Evolutionary conservation across 2,329 filamentous ascomycete genomes (phyloP).

Genomic region (Neophaeococcomyces mojaviensis): DNA sequence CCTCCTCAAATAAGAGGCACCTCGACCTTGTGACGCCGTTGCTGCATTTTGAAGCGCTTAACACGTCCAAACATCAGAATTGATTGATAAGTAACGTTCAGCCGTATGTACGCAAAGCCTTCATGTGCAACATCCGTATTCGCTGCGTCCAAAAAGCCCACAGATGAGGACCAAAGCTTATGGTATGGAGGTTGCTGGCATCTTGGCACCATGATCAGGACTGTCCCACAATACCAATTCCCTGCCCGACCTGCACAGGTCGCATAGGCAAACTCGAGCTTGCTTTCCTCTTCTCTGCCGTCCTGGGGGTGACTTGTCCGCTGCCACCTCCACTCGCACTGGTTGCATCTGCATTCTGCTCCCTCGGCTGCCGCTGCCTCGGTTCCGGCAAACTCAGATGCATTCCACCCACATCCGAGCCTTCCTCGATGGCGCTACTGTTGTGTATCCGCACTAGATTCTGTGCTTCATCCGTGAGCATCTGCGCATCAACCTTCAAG

Average conservation of each 20-base stretch:
- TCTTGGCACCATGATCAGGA: background rate
- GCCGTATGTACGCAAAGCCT: too few species aligned
- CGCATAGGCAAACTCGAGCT: conserved; percentile 19
- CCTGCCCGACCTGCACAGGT: conserved; percentile 13
- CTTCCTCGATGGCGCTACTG: conserved; percentile 3
- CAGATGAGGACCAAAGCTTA: too few species aligned
- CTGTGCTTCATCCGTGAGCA: conserved; percentile 45
- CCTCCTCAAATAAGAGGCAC: too few species aligned
- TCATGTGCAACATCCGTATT: too few species aligned
- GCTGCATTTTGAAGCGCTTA: too few species aligned
- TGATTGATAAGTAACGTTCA: too few species aligned
- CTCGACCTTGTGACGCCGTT: too few species aligned
- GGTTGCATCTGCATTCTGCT: background rate
- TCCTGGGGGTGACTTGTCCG: background rate
- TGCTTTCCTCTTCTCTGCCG: conserved; percentile 22
- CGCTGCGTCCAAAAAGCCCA: too few species aligned
- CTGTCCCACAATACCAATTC: conserved; percentile 5
- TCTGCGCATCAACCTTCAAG: conserved; percentile 55
- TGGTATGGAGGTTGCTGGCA: too few species aligned
- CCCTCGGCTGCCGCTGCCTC: background rate
- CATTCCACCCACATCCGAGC: background rate
- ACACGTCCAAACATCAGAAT: too few species aligned
- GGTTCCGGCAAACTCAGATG: background rate
- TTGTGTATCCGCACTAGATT: conserved; percentile 6
- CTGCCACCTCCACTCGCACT: background rate